Conservation (phyloP, 2,329 filamentous ascomycete species). For the Hirsutella minnesotensis region DNA sequence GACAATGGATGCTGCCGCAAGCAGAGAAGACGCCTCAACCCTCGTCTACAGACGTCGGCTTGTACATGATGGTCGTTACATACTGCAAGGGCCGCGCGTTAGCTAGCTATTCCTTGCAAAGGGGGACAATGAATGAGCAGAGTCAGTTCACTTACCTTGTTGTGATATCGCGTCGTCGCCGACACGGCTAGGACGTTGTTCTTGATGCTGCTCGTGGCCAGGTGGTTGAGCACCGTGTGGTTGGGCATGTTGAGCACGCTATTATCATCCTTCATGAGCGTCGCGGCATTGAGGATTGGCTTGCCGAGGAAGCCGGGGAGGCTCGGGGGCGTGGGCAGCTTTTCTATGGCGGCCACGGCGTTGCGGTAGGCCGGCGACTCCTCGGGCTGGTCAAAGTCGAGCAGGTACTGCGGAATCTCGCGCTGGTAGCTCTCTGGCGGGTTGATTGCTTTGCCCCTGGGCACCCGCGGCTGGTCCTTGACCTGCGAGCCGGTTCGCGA, state of each 20-base stretch:
- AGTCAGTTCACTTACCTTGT: slow-evolving; percentile 67
- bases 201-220: slow-evolving; percentile 97
- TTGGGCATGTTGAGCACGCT: slow-evolving; percentile 96
- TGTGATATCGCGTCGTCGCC: slow-evolving; percentile 92
- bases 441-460: slow-evolving; percentile 42
- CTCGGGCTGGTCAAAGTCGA: slow-evolving; percentile 78
- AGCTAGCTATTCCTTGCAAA: background rate
- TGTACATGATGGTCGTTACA: slow-evolving; percentile 95
- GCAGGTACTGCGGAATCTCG: slow-evolving; percentile 71
- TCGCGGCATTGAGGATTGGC: slow-evolving; percentile 84
- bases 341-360: slow-evolving; percentile 62
- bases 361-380: slow-evolving; percentile 64
- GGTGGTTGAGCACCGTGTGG: slow-evolving; percentile 89
- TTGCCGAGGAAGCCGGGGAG: slow-evolving; percentile 87
- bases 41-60: slow-evolving; percentile 59
- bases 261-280: slow-evolving; percentile 93
- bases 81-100: slow-evolving; percentile 53
- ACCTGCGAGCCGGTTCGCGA: slow-evolving; percentile 11
- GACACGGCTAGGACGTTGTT: slow-evolving; percentile 91
- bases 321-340: slow-evolving; percentile 70
- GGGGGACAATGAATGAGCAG: background rate
- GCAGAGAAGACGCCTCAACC: slow-evolving; percentile 9
- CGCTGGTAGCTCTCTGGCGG: slow-evolving; percentile 53
- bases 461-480: slow-evolving; percentile 31
- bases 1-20: too few relatives aligned